Conservation (phyloP, 2,329 filamentous ascomycete species). For the Microsporum ferrugineum region DNA sequence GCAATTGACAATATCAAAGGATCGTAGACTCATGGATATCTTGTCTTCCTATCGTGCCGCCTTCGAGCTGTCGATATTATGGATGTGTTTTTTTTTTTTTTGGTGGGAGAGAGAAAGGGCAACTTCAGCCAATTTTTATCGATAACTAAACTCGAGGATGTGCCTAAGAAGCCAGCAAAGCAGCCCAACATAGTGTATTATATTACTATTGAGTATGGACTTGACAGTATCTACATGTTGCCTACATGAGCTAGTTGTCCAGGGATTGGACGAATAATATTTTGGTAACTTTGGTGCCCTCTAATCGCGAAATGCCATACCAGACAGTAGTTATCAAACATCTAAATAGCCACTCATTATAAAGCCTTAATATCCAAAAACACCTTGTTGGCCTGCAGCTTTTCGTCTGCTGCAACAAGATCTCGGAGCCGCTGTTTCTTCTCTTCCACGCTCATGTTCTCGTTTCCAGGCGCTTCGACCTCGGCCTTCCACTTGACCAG, state of each 20-base stretch:
- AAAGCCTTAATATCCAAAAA: slow-evolving; percentile 40
- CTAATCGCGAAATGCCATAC: neutral
- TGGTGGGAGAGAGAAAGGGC: neutral
- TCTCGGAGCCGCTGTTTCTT: slow-evolving; percentile 70
- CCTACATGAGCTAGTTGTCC: too few species aligned
- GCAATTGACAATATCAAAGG: neutral
- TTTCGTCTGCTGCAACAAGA: slow-evolving; percentile 61
- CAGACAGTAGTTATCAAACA: neutral
- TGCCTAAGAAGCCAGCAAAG: neutral
- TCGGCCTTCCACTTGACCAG: slow-evolving; percentile 73
- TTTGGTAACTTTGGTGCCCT: neutral
- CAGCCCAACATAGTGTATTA: neutral
- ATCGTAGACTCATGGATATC: neutral
- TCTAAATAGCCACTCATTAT: slow-evolving; percentile 18
- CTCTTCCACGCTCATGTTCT: slow-evolving; percentile 54
- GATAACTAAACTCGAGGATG: neutral
- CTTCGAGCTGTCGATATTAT: neutral
- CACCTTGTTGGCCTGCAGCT: slow-evolving; percentile 46
- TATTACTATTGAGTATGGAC: too few species aligned
- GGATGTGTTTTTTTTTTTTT: neutral
- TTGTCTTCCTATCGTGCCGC: neutral
- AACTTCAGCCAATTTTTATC: neutral
- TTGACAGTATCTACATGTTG: too few species aligned
- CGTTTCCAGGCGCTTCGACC: slow-evolving; percentile 50
- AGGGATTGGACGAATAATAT: neutral